Conservation (phyloP, 2,329 filamentous ascomycete species). For the Aspergillus viridinutans region DNA sequence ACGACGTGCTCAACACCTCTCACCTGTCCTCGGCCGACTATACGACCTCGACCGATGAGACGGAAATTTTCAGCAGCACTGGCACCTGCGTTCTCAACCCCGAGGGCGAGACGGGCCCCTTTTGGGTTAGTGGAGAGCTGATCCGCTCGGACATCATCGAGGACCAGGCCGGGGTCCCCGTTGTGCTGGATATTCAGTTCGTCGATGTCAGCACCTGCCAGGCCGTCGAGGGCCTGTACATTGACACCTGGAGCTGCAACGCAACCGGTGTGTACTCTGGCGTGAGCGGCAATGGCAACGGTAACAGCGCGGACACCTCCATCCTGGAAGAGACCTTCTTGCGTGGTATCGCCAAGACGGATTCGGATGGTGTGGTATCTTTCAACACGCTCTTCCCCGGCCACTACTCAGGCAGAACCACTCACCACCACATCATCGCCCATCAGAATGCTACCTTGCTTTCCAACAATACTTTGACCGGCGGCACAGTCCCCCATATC, state of each 20-base stretch:
- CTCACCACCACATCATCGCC: conserved; percentile 28
- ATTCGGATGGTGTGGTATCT: conserved; percentile 38
- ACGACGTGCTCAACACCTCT: conserved; percentile 30
- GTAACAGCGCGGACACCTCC: conserved; percentile 20
- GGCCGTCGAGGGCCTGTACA: conserved; percentile 30
- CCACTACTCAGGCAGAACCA: conserved; percentile 39
- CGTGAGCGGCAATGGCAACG: conserved; percentile 23
- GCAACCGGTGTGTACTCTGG: conserved; percentile 28
- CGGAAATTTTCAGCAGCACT: conserved; percentile 23
- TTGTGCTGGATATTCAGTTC: conserved; percentile 39
- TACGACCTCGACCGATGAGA: conserved; percentile 16
- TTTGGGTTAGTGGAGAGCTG: conserved; percentile 42
- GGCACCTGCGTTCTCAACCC: conserved; percentile 46
- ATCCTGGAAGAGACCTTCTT: conserved; percentile 39
- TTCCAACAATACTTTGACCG: conserved; percentile 37
- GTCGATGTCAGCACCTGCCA: conserved; percentile 39
- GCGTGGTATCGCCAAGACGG: conserved; percentile 42
- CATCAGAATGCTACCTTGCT: conserved; percentile 28
- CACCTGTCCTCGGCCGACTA: conserved; percentile 33
- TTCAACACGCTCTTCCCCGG: conserved; percentile 44
- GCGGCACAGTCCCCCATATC: conserved; percentile 52
- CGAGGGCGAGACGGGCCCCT: conserved; percentile 46
- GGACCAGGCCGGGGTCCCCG: conserved; percentile 30
- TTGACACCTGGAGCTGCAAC: conserved; percentile 38
- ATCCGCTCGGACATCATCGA: conserved; percentile 36